Evolutionary conservation across 768 basidiomycete genomes (phyloP).

Genomic region (Sporobolomyces phaffii): DNA sequence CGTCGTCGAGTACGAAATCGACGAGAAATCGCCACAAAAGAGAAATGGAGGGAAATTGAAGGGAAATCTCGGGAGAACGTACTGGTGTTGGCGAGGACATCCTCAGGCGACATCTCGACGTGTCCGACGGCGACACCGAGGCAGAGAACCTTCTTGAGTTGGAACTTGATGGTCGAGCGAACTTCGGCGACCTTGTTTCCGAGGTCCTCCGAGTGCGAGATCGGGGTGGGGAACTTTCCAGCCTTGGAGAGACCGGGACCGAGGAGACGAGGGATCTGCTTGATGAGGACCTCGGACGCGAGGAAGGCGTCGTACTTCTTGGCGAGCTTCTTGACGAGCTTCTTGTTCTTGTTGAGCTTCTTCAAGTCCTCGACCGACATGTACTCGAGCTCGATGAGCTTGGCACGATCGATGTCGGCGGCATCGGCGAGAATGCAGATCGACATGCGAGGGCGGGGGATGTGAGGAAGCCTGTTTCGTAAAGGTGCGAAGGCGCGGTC

Average conservation of each 20-base stretch:
- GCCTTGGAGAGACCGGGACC: slow-evolving; percentile 99
- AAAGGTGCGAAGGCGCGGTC: no score
- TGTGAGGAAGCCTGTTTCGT: slow-evolving; percentile 75
- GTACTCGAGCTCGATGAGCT: slow-evolving; percentile 92
- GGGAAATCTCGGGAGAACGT: no score
- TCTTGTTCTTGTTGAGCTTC: slow-evolving; percentile 90
- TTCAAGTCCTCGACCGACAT: slow-evolving; percentile 99
- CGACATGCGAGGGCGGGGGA: slow-evolving; percentile 98
- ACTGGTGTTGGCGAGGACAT: slow-evolving; percentile 87
- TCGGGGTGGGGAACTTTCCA: slow-evolving; percentile 66
- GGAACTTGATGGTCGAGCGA: slow-evolving; percentile 99
- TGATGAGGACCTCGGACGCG: slow-evolving; percentile 93
- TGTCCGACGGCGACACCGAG: slow-evolving; percentile 98
- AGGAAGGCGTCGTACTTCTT: slow-evolving; percentile 99
- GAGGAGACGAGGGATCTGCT: slow-evolving; percentile 98
- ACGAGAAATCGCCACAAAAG: no score
- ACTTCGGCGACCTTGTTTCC: slow-evolving; percentile 86
- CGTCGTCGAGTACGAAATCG: no score
- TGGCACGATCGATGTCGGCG: slow-evolving; percentile 95
- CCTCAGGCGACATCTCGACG: slow-evolving; percentile 94
- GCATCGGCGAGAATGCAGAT: slow-evolving; percentile 99
- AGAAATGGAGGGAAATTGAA: no score
- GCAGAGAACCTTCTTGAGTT: slow-evolving; percentile 98
- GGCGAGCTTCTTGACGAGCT: slow-evolving; percentile 92
- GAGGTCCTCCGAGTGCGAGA: slow-evolving; percentile 86